A percentile compares a stretch with the other conserved stretches of the same genome.
These are phyloP conservation scores for Candida krabiensis DNA, from an alignment of 805 yeast species.

Conservation along the genomic window DNA sequence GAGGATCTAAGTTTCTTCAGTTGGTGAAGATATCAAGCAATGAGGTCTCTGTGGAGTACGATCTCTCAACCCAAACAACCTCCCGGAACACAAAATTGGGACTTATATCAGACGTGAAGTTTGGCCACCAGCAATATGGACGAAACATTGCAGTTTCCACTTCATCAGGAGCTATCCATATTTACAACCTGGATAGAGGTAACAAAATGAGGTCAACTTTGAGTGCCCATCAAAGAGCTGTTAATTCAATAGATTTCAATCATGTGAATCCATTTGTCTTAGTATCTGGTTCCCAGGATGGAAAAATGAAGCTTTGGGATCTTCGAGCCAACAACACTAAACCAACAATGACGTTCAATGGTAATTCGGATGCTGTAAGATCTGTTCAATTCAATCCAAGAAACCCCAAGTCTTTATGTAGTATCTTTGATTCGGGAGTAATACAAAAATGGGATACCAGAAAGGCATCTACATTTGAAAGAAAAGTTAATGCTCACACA, in stretches of 20 bases:
- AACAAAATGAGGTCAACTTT: slow-evolving; percentile 30
- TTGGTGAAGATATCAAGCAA: slow-evolving; percentile 34
- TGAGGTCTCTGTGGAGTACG: slow-evolving; percentile 35
- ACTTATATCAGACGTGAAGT: slow-evolving; percentile 41
- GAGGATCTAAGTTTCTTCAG: slow-evolving; percentile 44
- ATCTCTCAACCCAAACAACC: slow-evolving; percentile 31
- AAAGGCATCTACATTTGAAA: slow-evolving; percentile 58
- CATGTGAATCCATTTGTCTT: slow-evolving; percentile 40
- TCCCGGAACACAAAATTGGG: slow-evolving; percentile 38
- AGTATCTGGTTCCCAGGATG: slow-evolving; percentile 77
- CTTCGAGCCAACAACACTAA: slow-evolving; percentile 46
- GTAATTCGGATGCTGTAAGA: slow-evolving; percentile 71
- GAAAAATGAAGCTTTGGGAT: slow-evolving; percentile 77
- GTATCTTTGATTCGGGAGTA: slow-evolving; percentile 87
- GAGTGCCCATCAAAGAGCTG: slow-evolving; percentile 46
- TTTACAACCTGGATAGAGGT: slow-evolving; percentile 32
- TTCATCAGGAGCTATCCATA: slow-evolving; percentile 47
- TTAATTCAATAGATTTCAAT: slow-evolving; percentile 43
- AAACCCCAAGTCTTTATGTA: slow-evolving; percentile 58
- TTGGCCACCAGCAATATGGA: slow-evolving; percentile 41
- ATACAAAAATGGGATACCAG: slow-evolving; percentile 88
- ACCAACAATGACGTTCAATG: slow-evolving; percentile 51
- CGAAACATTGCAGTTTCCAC: slow-evolving; percentile 44
- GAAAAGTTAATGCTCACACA: slow-evolving; percentile 81
- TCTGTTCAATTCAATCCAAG: slow-evolving; percentile 54